Evolutionary conservation across 176 grass and related monocot genomes (phyloP).

Genomic region (Pontederia paniculata): DNA sequence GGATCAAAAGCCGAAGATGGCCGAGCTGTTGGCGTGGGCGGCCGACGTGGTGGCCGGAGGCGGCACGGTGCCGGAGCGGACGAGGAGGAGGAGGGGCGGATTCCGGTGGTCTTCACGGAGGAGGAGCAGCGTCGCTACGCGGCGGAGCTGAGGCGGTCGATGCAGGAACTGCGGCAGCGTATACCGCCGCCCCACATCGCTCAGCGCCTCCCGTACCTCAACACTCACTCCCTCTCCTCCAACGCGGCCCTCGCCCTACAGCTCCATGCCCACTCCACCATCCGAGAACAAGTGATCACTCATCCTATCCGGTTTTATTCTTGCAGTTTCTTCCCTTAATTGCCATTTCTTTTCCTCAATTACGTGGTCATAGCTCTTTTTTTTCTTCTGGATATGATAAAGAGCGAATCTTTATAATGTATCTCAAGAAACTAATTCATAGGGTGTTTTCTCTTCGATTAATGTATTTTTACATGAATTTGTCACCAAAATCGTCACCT

Average conservation of each 20-base stretch:
- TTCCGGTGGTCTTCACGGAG: constrained; percentile 43
- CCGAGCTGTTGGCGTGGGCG: constrained; percentile 80
- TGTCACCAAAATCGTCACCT: too few species aligned
- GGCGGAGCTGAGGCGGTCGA: constrained; percentile 45
- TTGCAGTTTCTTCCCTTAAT: too few species aligned
- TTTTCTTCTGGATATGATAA: too few species aligned
- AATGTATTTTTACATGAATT: too few species aligned
- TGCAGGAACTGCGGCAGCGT: constrained; percentile 67
- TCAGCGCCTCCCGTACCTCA: constrained; percentile 73
- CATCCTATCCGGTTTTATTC: neutral
- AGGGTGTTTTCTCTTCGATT: too few species aligned
- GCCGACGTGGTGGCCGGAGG: constrained; percentile 66
- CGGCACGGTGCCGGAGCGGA: constrained; percentile 33
- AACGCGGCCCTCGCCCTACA: constrained; percentile 66
- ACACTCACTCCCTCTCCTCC: constrained; percentile 81
- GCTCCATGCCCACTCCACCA: constrained; percentile 69
- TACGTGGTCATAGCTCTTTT: too few species aligned
- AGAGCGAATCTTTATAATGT: too few species aligned
- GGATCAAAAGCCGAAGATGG: constrained; percentile 24
- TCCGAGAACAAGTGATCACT: constrained; percentile 47
- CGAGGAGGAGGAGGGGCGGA: constrained; percentile 34
- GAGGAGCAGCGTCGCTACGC: constrained; percentile 57
- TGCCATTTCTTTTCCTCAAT: too few species aligned
- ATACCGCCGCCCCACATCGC: constrained; percentile 71
- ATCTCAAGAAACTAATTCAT: too few species aligned